Base-by-base conservation (phyloP, 495 filamentous ascomycete species). In the Xylaria cubensis region DNA sequence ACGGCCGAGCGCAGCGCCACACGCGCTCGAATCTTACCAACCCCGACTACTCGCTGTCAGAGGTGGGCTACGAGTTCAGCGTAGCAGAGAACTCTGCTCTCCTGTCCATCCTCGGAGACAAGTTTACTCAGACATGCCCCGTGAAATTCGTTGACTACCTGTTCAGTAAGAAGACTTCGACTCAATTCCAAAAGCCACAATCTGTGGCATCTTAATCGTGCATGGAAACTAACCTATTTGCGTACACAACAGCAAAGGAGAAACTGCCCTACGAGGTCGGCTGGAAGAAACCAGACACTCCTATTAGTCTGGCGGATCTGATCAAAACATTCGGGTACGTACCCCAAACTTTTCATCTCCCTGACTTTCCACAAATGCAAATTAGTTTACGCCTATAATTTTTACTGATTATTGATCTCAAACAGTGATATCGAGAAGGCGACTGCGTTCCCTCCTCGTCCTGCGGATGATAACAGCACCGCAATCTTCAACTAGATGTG, bases 61-160 rank as follows among this genome's bases (percentile, higher is more conserved):
- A 75, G 2, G 29, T 80, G 7, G 83, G 81, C 24, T 73, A 79
- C 48, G 67, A 62, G 5, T 86, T 87, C 71, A 84, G 79, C 50
- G 67, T 84, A 6, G 86, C 83, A 2, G 87, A 88, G 79, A 73
- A 80, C 1, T 82, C 82, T 17, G 85, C 86, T 24, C 83, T 84
- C 51, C 74, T 87, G 24, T 62, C 83, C 17, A 75, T 81, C 1
- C 74, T 89, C 24, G 87, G 86, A 2, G 82, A 86, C 69, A 78
- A 77, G 46, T 58, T 72, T 26, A 41, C 76, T 10, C 80, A 75
- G 7, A 84, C 78, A 0, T 84, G 82, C 8, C 79, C 80, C 4
- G 75, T 81, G 73, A 36, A 24, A 1, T 79, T 77, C 55, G 81
- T 86, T 7, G 80, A 86, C 56, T 87, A 82, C 70, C 75, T 85